A percentile compares a stretch with the other conserved stretches of the same genome.
These are phyloP conservation scores for Trypanosoma boissoni DNA, from an alignment of 208 protist genomes.

Conservation along the genomic window DNA sequence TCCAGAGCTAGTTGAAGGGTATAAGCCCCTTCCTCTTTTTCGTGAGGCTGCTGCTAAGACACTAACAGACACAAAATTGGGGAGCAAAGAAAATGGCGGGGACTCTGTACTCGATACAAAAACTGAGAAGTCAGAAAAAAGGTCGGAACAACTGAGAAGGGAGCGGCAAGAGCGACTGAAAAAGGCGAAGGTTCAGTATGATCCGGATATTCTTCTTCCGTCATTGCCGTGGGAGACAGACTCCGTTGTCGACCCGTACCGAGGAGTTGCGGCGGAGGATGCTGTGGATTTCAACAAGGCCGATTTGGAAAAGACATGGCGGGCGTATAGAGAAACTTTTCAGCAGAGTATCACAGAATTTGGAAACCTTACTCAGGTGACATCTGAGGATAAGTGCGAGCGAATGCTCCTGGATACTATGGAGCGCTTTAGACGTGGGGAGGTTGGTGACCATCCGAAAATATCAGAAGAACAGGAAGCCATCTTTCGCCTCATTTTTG, in stretches of 20 bases:
- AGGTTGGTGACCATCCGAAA: constrained; percentile 75
- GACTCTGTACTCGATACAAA: constrained; percentile 17
- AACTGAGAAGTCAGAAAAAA: constrained; percentile 48
- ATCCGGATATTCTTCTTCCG: constrained; percentile 78
- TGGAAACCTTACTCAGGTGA: constrained; percentile 77
- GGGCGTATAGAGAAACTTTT: constrained; percentile 72
- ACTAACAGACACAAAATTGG: too few species aligned
- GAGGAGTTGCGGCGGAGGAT: constrained; percentile 57
- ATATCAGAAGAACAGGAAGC: constrained; percentile 69
- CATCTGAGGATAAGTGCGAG: constrained; percentile 75
- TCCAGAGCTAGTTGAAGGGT: constrained; percentile 78
- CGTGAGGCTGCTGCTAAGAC: constrained; percentile 62
- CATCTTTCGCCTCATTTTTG: constrained; percentile 78
- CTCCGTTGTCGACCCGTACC: constrained; percentile 82
- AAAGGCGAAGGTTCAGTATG: constrained; percentile 74
- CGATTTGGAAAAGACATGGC: constrained; percentile 76
- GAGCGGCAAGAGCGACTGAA: constrained; percentile 74
- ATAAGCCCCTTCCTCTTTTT: constrained; percentile 82
- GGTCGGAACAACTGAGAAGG: constrained; percentile 64
- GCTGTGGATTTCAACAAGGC: constrained; percentile 77
- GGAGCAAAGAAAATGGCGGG: constrained; percentile 24
- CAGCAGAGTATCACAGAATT: constrained; percentile 83
- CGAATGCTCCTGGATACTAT: constrained; percentile 79
- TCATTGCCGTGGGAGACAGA: constrained; percentile 86
- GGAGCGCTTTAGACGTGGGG: constrained; percentile 64